Evolutionary conservation across 208 protist genomes (phyloP).

Genomic region (Balamuthia mandrillaris): DNA sequence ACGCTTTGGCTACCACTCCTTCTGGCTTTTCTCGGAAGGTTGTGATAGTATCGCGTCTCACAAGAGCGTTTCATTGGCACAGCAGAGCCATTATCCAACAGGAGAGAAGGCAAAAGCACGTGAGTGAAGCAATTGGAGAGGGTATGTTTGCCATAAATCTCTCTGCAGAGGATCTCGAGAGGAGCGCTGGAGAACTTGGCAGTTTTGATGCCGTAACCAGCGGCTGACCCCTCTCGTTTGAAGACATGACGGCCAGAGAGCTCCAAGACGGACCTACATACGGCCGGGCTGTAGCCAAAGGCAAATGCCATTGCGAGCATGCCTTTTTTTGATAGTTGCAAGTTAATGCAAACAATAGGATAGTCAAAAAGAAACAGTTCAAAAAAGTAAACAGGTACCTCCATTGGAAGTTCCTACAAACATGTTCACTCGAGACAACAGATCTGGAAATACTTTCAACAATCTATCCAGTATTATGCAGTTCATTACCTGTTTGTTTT

Average conservation of each 20-base stretch:
- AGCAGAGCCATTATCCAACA: conserved; percentile 27
- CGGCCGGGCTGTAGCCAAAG: conserved; percentile 15
- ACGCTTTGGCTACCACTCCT: too few relatives aligned
- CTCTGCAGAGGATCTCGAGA: not conserved
- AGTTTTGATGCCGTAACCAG: not conserved
- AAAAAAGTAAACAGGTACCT: too few relatives aligned
- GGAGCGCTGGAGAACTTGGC: not conserved
- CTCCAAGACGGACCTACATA: not conserved
- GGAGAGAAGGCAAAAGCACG: conserved; percentile 31
- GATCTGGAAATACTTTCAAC: conserved; percentile 46
- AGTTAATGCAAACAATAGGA: too few relatives aligned
- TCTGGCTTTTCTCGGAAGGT: too few relatives aligned
- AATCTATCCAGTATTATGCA: conserved; percentile 46
- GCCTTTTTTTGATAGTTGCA: too few relatives aligned
- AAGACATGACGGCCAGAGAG: not conserved
- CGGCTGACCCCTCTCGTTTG: not conserved
- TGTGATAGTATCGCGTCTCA: conserved; percentile 39
- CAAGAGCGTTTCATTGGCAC: not conserved
- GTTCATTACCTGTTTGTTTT: too few relatives aligned
- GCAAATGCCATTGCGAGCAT: conserved; percentile 25
- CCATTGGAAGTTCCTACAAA: conserved; percentile 36
- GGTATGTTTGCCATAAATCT: not conserved
- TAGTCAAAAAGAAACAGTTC: too few relatives aligned
- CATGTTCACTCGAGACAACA: conserved; percentile 53
- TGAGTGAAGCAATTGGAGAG: not conserved